These are phyloP conservation scores for Kodamaea plutei DNA, from an alignment of 1,139 yeast species.

Conservation along the genomic window DNA sequence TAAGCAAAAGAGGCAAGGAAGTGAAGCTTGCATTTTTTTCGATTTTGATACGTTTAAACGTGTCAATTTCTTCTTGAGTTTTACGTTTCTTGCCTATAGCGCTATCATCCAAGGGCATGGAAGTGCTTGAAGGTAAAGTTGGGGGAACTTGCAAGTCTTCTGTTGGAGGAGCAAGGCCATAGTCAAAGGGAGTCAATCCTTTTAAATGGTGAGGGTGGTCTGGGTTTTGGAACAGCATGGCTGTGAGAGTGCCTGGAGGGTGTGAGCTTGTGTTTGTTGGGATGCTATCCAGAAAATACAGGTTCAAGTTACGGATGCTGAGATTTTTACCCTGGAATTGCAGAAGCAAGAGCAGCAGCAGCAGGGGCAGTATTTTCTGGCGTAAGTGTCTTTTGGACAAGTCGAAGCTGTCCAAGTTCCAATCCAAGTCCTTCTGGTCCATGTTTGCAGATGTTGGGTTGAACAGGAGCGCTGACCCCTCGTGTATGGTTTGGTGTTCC, in stretches of 20 bases:
- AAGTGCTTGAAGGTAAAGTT: constrained; percentile 3
- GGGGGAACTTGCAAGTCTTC: constrained; percentile 3
- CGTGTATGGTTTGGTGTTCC: constrained; percentile 23
- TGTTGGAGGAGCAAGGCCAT: constrained; percentile 16
- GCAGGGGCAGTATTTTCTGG: constrained; percentile 7
- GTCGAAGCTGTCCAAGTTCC: constrained; percentile 34
- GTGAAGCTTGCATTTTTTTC: constrained; percentile 9
- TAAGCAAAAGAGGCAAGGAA: constrained; percentile 7
- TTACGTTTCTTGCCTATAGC: constrained; percentile 4
- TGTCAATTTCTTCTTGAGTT: constrained; percentile 1
- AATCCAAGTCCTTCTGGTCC: constrained; percentile 22
- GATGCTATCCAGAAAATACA: constrained; percentile 10
- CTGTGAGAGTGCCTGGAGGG: constrained; percentile 13
- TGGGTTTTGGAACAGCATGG: constrained; percentile 32
- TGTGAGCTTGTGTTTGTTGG: constrained; percentile 2
- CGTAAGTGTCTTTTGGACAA: constrained; percentile 12
- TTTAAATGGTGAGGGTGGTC: constrained; percentile 35
- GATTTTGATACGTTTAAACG: constrained; percentile 6
- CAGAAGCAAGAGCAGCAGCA: constrained; percentile 3
- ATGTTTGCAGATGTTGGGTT: constrained; percentile 63
- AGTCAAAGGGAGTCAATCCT: constrained; percentile 38
- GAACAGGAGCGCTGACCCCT: constrained; percentile 35
- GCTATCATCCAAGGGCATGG: constrained; percentile 4
- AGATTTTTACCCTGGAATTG: constrained; percentile 2
- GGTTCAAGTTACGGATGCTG: constrained; percentile 14